Evolutionary conservation across 1,139 yeast genomes (phyloP).

Genomic region (Pichia sp.): DNA sequence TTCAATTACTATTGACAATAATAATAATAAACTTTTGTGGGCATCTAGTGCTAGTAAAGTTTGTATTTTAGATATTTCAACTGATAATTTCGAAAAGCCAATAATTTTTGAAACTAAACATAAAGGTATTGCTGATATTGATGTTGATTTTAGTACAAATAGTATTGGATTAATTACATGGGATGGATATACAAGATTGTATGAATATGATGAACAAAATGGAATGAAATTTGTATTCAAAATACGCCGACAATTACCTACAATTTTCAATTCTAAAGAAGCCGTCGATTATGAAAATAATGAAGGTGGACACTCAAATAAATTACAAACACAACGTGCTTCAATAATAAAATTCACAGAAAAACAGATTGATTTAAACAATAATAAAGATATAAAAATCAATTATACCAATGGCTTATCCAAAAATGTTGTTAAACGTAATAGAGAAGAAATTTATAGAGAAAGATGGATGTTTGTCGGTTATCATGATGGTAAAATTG

Average conservation of each 20-base stretch:
- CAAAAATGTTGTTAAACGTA: conserved; percentile 26
- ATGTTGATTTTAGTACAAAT: conserved; percentile 9
- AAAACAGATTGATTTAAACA: conserved; percentile 17
- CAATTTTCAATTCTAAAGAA: conserved; percentile 19
- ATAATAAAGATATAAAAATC: conserved; percentile 12
- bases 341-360: conserved; percentile 17
- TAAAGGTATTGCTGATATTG: conserved; percentile 26
- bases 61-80: conserved; percentile 8
- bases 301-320: conserved; percentile 15
- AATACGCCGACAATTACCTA: conserved; percentile 23
- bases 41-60: conserved; percentile 35
- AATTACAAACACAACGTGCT: conserved; percentile 19
- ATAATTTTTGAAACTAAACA: conserved; percentile 20
- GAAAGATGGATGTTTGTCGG: conserved; percentile 26
- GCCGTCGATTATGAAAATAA: conserved; percentile 6
- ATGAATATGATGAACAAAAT: conserved; percentile 17
- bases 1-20: conserved; percentile 17
- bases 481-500: conserved; percentile 29
- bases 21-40: conserved; percentile 26
- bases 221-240: conserved; percentile 21
- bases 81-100: background rate
- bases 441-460: conserved; percentile 23
- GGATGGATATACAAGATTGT: conserved; percentile 30
- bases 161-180: conserved; percentile 28
- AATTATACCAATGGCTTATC: conserved; percentile 25